Conservation (phyloP, 805 yeast genomes). For the Cyberlindnera suaveolens region DNA sequence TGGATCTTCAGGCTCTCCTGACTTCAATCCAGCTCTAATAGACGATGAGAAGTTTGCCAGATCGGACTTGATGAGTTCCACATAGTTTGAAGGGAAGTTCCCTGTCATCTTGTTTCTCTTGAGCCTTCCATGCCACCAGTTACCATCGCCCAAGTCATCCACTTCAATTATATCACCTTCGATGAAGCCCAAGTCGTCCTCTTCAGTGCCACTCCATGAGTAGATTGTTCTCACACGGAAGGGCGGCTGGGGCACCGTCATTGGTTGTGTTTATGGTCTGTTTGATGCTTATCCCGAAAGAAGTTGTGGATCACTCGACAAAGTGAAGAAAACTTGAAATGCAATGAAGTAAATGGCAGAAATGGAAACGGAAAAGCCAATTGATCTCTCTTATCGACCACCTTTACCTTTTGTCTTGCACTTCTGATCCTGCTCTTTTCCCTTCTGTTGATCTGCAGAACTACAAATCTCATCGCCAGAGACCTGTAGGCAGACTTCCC, state of each 20-base stretch:
- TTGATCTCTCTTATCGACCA: too few species aligned
- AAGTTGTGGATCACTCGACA: not conserved
- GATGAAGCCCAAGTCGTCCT: conserved; percentile 84
- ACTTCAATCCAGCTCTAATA: not conserved
- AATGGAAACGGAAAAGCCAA: not conserved
- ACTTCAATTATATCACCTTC: conserved; percentile 93
- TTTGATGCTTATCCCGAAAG: not conserved
- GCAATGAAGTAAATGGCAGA: not conserved
- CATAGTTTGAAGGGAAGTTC: conserved; percentile 83
- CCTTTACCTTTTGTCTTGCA: too few species aligned
- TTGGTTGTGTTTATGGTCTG: not conserved
- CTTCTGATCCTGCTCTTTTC: too few species aligned
- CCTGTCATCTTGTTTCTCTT: conserved; percentile 80
- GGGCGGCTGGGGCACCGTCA: conserved; percentile 42
- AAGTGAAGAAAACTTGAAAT: not conserved
- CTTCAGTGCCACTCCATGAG: conserved; percentile 92
- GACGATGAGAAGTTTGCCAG: conserved; percentile 5
- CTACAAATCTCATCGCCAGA: too few species aligned
- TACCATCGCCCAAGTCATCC: conserved; percentile 71
- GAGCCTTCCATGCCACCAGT: conserved; percentile 86
- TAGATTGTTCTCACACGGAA: conserved; percentile 76
- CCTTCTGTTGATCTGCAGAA: too few species aligned
- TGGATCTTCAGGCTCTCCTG: not conserved
- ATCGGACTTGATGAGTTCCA: conserved; percentile 44
- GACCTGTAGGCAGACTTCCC: conserved; percentile 3